Conservation (phyloP, 169 alveolate genomes). For the Plasmodium relictum region DNA sequence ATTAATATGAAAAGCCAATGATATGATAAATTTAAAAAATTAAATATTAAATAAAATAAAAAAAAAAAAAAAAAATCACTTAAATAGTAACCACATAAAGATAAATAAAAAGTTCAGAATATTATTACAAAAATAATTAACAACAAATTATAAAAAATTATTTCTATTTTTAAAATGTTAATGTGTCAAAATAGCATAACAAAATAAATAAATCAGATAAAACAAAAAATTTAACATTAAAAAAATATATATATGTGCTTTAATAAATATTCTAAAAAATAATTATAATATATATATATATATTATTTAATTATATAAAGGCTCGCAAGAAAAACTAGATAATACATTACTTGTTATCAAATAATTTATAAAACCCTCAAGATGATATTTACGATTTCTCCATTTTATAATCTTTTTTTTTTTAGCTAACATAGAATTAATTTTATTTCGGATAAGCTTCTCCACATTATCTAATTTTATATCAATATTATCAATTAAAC, state of each 20-base stretch:
- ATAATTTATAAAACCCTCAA: conserved; percentile 63
- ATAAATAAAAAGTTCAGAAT: too few species aligned
- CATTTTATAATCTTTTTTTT: conserved; percentile 21
- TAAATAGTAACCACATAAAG: too few species aligned
- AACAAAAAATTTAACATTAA: too few species aligned
- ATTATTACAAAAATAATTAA: too few species aligned
- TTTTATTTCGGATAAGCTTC: conserved; percentile 51
- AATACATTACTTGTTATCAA: conserved; percentile 43
- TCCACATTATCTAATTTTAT: conserved; percentile 51
- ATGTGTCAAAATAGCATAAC: too few species aligned
- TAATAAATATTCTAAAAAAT: not conserved
- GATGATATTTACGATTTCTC: conserved; percentile 43
- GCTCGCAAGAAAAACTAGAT: conserved; percentile 42
- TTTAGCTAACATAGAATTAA: conserved; percentile 43
- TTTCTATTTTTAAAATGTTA: too few species aligned
- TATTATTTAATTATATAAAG: conserved; percentile 1
- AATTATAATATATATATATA: not conserved
- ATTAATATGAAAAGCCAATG: too few species aligned
- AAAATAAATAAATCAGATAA: too few species aligned
- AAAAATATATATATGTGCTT: not conserved
- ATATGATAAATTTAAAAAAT: too few species aligned
- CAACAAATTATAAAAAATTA: too few species aligned
- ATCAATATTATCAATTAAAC: conserved; percentile 46
- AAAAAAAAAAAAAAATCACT: too few species aligned
- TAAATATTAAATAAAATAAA: too few species aligned